Percentiles rank a stretch among this genome's conserved stretches.
phyloP scores from a whole-genome alignment of 1,139 yeast species.

The Blastobotrys persicus region DNA sequence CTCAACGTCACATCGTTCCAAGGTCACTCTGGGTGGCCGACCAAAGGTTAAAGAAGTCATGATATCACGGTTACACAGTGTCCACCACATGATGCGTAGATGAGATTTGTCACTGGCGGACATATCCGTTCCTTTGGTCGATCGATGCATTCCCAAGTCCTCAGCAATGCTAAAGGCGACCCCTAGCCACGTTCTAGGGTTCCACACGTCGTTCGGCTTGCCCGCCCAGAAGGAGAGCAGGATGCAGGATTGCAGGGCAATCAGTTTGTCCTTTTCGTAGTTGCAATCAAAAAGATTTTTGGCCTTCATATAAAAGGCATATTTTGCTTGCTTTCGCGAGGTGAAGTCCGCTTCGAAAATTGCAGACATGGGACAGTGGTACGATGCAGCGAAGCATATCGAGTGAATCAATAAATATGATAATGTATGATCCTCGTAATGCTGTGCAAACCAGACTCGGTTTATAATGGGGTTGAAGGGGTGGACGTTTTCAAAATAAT shows the following conservation, averaged over 20 bases:
- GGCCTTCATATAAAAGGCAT: conserved; percentile 16
- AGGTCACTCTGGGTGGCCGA: conserved; percentile 19
- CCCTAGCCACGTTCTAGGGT: conserved; percentile 19
- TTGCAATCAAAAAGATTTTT: conserved; percentile 16
- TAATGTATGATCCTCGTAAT: conserved; percentile 9
- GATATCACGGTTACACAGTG: conserved; percentile 17
- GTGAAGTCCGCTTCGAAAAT: conserved; percentile 16
- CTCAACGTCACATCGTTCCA: conserved; percentile 20
- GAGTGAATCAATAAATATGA: conserved; percentile 19
- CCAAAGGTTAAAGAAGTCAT: conserved; percentile 21
- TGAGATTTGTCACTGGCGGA: conserved; percentile 18
- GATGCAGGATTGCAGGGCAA: conserved; percentile 16
- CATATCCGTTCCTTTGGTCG: conserved; percentile 15
- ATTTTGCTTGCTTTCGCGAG: conserved; percentile 17
- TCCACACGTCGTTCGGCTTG: conserved; percentile 20
- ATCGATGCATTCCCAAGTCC: conserved; percentile 21
- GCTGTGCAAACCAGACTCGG: conserved; percentile 19
- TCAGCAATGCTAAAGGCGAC: conserved; percentile 20
- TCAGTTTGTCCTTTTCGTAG: conserved; percentile 15
- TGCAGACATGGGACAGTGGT: conserved; percentile 19
- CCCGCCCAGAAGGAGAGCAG: conserved; percentile 21
- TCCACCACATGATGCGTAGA: conserved; percentile 21
- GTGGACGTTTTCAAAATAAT: conserved; percentile 18
- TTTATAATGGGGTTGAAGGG: conserved; percentile 22
- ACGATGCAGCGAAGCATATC: conserved; percentile 21